Evolutionary conservation across 1,284 basidiomycete genomes (phyloP).

Genomic region (Ceratobasidium sp.): DNA sequence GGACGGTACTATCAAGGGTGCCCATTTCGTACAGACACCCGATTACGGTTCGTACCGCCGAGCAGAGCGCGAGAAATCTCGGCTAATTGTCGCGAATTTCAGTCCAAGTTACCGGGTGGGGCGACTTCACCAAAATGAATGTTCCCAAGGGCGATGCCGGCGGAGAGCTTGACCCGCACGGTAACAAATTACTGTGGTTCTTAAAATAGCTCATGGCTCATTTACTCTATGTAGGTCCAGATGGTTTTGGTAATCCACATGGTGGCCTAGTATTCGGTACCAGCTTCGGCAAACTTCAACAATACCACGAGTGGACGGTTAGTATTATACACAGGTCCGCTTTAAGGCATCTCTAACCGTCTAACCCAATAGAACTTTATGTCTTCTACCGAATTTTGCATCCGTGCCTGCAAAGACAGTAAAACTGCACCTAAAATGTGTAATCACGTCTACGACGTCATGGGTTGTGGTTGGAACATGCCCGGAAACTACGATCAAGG

Average conservation of each 20-base stretch:
- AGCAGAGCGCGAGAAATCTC: constrained; percentile 41
- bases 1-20: constrained; percentile 59
- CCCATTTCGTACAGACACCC: constrained; percentile 62
- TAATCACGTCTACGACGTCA: constrained; percentile 61
- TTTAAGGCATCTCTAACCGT: too few species aligned
- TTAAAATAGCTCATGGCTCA: background rate
- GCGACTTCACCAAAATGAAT: constrained; percentile 56
- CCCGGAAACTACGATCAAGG: constrained; percentile 67
- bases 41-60: constrained; percentile 48
- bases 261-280: constrained; percentile 79
- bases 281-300: constrained; percentile 71
- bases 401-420: constrained; percentile 77
- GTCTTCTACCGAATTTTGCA: constrained; percentile 73
- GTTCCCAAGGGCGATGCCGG: constrained; percentile 53
- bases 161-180: constrained; percentile 53
- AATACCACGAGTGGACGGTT: constrained; percentile 79
- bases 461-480: constrained; percentile 69
- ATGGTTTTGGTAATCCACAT: constrained; percentile 51
- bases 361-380: too few species aligned
- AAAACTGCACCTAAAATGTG: constrained; percentile 72
- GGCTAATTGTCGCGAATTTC: constrained; percentile 51
- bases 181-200: background rate
- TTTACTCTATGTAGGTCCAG: constrained; percentile 41
- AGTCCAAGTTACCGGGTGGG: constrained; percentile 50
- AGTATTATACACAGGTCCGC: too few species aligned